Conservation (phyloP, 345 rosid species). For the Aquilaria sinensis region DNA sequence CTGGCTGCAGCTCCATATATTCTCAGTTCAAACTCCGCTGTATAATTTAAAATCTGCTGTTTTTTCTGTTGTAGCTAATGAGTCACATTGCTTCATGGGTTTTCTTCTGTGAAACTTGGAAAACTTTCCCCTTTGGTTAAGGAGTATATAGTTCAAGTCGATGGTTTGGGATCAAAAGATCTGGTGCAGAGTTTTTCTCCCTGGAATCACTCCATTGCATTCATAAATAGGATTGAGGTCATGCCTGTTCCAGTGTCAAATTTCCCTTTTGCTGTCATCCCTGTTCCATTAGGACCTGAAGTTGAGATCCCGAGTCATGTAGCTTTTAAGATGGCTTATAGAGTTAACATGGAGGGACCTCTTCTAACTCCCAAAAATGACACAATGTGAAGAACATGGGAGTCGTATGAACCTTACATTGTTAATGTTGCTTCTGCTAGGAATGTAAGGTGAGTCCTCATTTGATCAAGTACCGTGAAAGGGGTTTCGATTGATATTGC, state of each 20-base stretch:
- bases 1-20: conserved; percentile 17
- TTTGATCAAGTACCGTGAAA: conserved; percentile 15
- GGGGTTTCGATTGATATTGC: conserved; percentile 15
- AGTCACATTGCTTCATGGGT: conserved; percentile 10
- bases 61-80: conserved; percentile 19
- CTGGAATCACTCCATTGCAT: conserved; percentile 14
- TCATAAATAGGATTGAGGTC: conserved; percentile 19
- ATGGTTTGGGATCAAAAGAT: conserved; percentile 7
- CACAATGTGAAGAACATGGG: conserved; percentile 22
- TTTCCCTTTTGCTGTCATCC: conserved; percentile 13
- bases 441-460: conserved; percentile 9
- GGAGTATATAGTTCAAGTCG: conserved; percentile 16
- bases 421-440: conserved; percentile 12
- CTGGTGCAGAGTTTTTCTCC: conserved; percentile 16
- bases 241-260: conserved; percentile 1
- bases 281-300: conserved; percentile 15
- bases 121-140: conserved; percentile 9
- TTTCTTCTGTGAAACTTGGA: neutral
- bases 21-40: conserved; percentile 3
- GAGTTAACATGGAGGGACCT: conserved; percentile 22
- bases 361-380: conserved; percentile 13
- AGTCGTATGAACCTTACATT: conserved; percentile 14
- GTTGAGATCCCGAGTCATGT: conserved; percentile 6
- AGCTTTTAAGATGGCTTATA: conserved; percentile 19
- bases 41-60: conserved; percentile 17